Evolutionary conservation across 169 alveolate genomes (phyloP), one percentile per base, ranked within the genome.

Genomic region (Plasmodium knowlesi): DNA sequence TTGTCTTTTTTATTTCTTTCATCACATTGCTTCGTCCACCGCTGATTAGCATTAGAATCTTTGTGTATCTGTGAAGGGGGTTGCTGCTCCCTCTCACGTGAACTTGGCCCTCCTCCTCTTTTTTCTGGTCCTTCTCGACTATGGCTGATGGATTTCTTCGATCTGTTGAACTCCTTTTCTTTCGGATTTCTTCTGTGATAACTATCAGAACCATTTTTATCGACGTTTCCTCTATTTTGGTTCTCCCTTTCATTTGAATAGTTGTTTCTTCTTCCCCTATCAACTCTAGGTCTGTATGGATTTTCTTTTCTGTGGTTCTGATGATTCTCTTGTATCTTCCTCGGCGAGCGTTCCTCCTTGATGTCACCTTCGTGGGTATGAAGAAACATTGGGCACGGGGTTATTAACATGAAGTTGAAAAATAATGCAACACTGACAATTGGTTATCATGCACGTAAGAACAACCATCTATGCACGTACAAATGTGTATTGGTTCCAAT

Each of bases 1-100:
- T 46, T 72, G 22, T 74, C 28, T 8, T 28, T 84, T 73, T 84
- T 84, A 34, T 32, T 84, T 39, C 25, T 73, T 10, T 84, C 84
- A 19, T 19, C 57, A 5, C 3, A 0, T 46, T 19, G 16, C 73
- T 73, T n/a, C 12, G 28, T 4, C 53, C 28, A 30, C 39, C 84
- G 37, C 3, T n/a, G 76, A 28, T 71, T 83, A 1, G 28, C 67
- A 61, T 41, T 83, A 67, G 50, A 9, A 16, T 61, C 39, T 22
- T 37, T 39, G 2, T 28, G 39, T 46, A 30, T 14, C 46, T 34
- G n/a, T 16, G 54, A 6, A n/a, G 54, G 25, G 34, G 74, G 32
- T 10, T 32, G 39, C 3, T 61, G 28, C 74, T 74, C 85, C 32
- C 46, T 53, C 37, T 72, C 79, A 3, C 32, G 53, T 3, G 93